phyloP scores from a whole-genome alignment of 768 basidiomycete species.

The Lanmaoa pseudosensibilis region DNA sequence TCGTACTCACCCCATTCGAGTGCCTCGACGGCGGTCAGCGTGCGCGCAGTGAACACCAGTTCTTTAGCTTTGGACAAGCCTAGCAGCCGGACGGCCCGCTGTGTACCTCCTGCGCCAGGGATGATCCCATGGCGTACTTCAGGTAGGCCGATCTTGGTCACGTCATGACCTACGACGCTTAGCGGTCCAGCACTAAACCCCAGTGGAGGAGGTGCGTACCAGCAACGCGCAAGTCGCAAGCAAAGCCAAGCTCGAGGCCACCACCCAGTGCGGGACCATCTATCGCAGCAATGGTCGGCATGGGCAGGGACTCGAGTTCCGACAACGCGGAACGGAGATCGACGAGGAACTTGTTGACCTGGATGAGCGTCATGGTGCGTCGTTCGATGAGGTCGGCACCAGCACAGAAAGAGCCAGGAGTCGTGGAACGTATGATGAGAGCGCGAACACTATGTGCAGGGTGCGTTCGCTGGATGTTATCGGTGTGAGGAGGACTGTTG shows the following conservation, averaged over 20 bases:
- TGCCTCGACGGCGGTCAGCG: conserved; percentile 66
- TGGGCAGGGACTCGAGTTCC: conserved; percentile 75
- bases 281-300: conserved; percentile 91
- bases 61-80: conserved; percentile 83
- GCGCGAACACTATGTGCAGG: conserved; percentile 58
- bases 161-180: conserved; percentile 48
- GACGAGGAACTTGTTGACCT: conserved; percentile 76
- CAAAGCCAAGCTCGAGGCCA: conserved; percentile 84
- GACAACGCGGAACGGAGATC: conserved; percentile 71
- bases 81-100: conserved; percentile 73
- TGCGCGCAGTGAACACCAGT: conserved; percentile 79
- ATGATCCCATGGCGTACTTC: conserved; percentile 82
- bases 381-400: conserved; percentile 89
- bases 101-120: conserved; percentile 89
- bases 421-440: conserved; percentile 80
- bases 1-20: conserved; percentile 59
- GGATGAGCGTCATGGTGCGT: conserved; percentile 71
- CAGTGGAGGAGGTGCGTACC: conserved; percentile 46
- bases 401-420: conserved; percentile 81
- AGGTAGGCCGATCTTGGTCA: conserved; percentile 86
- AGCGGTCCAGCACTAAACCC: neutral
- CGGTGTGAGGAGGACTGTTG: neutral
- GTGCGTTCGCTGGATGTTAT: neutral
- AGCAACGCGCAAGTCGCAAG: conserved; percentile 88
- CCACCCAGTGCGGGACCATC: conserved; percentile 93